Base-by-base conservation (phyloP, 495 filamentous ascomycete genomes). In the Beverwykella pulmonaria region DNA sequence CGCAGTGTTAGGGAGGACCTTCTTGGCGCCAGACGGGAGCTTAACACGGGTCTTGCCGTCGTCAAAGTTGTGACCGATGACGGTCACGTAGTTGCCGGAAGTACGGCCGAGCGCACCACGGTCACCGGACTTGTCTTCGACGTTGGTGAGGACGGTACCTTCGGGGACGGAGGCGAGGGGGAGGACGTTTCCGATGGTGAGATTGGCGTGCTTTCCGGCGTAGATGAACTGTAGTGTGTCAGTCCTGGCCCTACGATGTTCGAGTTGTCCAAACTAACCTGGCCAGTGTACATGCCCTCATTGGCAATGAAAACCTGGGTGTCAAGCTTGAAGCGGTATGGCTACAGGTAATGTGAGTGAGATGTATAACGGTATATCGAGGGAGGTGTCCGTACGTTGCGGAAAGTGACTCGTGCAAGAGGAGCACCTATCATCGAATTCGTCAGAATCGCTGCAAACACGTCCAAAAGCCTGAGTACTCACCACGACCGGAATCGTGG, bases 211-310 rank as follows among this genome's bases (percentile, higher is more conserved):
- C 90, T 99, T 99, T 79, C 94, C 94, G 80, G 93, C 93, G 82
- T 98, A 99, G 89, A 99, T 92, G 86, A 99, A 99, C 83, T 69
- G 60, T 1, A 27, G 5, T 20, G 1, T 57, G 58, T 68, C 41
- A 68, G 59, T 52, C 27, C 22, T 14, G 15, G 27, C 32, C 8
- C 26, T 34, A 3, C 22, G 19, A 32, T 1, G 7, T 25, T 46
- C 5, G 54, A 5, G 54, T 19, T 23, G n/a, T 63, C 15, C 50
- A n/a, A 47, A 69, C 60, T 58, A 27, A 69, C 65, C 60, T 74
- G 72, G 73, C 94, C 94, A 69, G 94, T 97, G 91, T 99, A 99
- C 93, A 98, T 97, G 83, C 94, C 94, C 87, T 99, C 94, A 83
- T 97, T 98, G 80, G 95, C 94, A 78, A 99, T 98, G 87, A 98